Percentiles rank a stretch among this genome's conserved stretches.
Evolutionary conservation across 495 filamentous ascomycete species (phyloP).

Genomic region (Aspergillus biplanus): DNA sequence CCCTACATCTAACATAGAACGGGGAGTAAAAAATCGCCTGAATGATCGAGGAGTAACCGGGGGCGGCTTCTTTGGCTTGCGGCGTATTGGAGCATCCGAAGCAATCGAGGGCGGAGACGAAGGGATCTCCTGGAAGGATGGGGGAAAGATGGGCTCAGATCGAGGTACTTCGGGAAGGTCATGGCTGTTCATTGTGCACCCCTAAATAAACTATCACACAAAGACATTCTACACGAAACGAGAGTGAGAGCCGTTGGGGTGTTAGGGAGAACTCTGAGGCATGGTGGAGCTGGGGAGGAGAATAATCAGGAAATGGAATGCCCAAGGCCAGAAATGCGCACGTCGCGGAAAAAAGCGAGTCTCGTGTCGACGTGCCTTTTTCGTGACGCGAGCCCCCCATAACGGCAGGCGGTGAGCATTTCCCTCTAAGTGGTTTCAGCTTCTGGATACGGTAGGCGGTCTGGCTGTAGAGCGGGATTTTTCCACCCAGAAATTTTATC

Average conservation of each 20-base stretch:
- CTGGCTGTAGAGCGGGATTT: slow-evolving; percentile 21
- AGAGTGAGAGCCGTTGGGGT: slow-evolving; percentile 13
- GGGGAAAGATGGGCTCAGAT: slow-evolving; percentile 47
- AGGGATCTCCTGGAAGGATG: slow-evolving; percentile 42
- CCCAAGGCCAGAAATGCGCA: slow-evolving; percentile 14
- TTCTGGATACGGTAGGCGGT: slow-evolving; percentile 24
- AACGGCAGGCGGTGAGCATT: slow-evolving; percentile 26
- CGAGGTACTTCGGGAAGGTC: slow-evolving; percentile 44
- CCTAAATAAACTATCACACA: slow-evolving; percentile 26
- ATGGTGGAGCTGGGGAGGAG: slow-evolving; percentile 25
- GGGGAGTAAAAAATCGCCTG: slow-evolving; percentile 82
- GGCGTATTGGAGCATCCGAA: slow-evolving; percentile 45
- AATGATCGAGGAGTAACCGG: slow-evolving; percentile 77
- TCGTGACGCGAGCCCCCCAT: slow-evolving; percentile 30
- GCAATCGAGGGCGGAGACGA: slow-evolving; percentile 53
- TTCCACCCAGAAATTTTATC: slow-evolving; percentile 39
- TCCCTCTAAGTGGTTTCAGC: slow-evolving; percentile 10
- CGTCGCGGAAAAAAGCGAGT: slow-evolving; percentile 25
- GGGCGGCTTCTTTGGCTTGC: slow-evolving; percentile 52
- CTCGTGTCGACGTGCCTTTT: slow-evolving; percentile 34
- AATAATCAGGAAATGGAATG: background rate
- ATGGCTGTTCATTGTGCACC: slow-evolving; percentile 41
- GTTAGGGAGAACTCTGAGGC: slow-evolving; percentile 15
- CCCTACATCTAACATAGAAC: slow-evolving; percentile 46
- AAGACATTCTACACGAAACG: slow-evolving; percentile 29